Evolutionary conservation across 371 early-diverging fungal species (phyloP).

Genomic region (Mucor indicus): DNA sequence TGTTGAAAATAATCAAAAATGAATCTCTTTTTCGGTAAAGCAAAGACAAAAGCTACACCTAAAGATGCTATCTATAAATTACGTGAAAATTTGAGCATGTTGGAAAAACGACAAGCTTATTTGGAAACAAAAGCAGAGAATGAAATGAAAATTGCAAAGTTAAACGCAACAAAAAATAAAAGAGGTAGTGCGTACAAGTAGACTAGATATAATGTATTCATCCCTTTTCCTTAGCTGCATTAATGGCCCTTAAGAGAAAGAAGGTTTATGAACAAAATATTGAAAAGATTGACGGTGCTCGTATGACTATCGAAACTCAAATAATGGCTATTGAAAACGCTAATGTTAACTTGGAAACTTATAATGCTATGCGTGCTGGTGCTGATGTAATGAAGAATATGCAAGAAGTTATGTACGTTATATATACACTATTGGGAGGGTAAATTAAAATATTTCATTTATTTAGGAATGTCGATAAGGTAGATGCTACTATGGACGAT

Average conservation of each 20-base stretch:
- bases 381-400: constrained; percentile 93
- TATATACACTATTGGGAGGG: background rate
- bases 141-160: constrained; percentile 84
- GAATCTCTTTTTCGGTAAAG: constrained; percentile 84
- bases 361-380: constrained; percentile 94
- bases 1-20: constrained; percentile 40
- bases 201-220: background rate
- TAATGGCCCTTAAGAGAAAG: constrained; percentile 94
- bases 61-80: constrained; percentile 94
- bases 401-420: constrained; percentile 84
- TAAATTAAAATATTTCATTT: background rate
- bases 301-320: constrained; percentile 94
- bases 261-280: constrained; percentile 83
- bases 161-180: constrained; percentile 92
- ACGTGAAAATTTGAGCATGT: constrained; percentile 86
- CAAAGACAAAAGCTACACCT: constrained; percentile 78
- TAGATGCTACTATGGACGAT: constrained; percentile 95
- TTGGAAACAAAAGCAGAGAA: constrained; percentile 86
- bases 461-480: constrained; percentile 87
- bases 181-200: constrained; percentile 52
- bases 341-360: constrained; percentile 93
- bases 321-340: constrained; percentile 96
- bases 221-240: constrained; percentile 57
- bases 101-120: constrained; percentile 91
- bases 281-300: constrained; percentile 84